Base-by-base conservation (phyloP, 1,284 basidiomycete genomes). In the Cutaneotrichosporon sp. region DNA sequence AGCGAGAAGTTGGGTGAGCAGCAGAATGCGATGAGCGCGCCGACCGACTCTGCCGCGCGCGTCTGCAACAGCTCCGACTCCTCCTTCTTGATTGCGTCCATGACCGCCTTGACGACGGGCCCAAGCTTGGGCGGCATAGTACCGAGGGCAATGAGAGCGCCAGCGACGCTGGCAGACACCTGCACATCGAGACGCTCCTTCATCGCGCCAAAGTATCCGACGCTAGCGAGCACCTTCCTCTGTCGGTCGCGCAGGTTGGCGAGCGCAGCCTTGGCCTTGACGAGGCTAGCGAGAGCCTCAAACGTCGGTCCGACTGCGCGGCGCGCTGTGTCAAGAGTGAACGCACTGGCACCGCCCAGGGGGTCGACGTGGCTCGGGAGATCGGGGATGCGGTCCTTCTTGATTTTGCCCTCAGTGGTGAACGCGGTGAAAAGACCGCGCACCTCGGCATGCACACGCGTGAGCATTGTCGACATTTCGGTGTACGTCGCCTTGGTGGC, bases 81-180 rank as follows among this genome's bases (percentile, higher is more conserved):
- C 76, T 98, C 92, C 76, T 88, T 90, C 92, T 98, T 99, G 82
- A 99, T 90, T 42, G 93, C 92, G 70, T 96, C 97, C 90, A 98
- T 99, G 69, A 99, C 88, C 46, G 92, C 93, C 80, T 97, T 93
- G 60, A 99, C 94, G 53, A 99, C 88, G 0, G 91, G 96, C 70
- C 93, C 97, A 67, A 99, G 89, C 82, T 98, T 99, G 68, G 92
- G 87, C 0, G 95, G 94, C 42, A 91, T 88, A 42, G 87, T 86
- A 72, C 86, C 85, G 67, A 96, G 86, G 5, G 91, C 89, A 21
- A 99, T 90, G 68, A 96, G 90, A 0, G 96, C 93, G 3, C 90
- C 89, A 13, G 95, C 92, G 70, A 97, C 90, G 0, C 91, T 88
- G 10, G 97, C 92, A 10, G 88, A 89, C 14, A 98, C 89, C 59